Evolutionary conservation across 192 early-diverging fungal genomes (phyloP).

Genomic region (Nowakowskiella sp.): DNA sequence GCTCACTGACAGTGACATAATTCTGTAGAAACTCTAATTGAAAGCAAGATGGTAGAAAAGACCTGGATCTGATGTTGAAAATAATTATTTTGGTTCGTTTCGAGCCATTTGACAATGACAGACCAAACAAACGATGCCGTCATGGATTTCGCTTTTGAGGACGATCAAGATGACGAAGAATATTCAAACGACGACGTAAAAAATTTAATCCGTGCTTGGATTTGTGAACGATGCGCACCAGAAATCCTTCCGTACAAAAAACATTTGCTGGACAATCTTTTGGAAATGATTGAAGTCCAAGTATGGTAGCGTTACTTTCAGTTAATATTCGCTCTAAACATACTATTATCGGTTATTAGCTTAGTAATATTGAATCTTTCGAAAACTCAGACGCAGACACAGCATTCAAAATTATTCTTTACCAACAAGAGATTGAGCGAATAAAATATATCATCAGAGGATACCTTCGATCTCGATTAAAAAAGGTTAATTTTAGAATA

Average conservation of each 20-base stretch:
- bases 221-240: slow-evolving; percentile 61
- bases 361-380: slow-evolving; percentile 24
- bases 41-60: too few relatives aligned
- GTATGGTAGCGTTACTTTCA: slow-evolving; percentile 15
- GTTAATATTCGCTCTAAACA: neutral
- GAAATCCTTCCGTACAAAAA: slow-evolving; percentile 50
- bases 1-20: too few relatives aligned
- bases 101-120: too few relatives aligned
- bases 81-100: too few relatives aligned
- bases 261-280: slow-evolving; percentile 33
- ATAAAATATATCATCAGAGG: slow-evolving; percentile 55
- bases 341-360: slow-evolving; percentile 13
- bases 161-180: too few relatives aligned
- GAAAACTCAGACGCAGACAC: slow-evolving; percentile 25
- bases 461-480: slow-evolving; percentile 55
- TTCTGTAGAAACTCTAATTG: too few relatives aligned
- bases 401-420: slow-evolving; percentile 47
- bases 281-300: slow-evolving; percentile 51
- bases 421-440: slow-evolving; percentile 59
- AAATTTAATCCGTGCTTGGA: slow-evolving; percentile 50
- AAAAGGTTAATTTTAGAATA: slow-evolving; percentile 33
- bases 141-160: too few relatives aligned
- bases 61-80: too few relatives aligned
- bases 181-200: slow-evolving; percentile 28
- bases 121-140: too few relatives aligned